Evolutionary conservation across 768 basidiomycete genomes (phyloP).

Genomic region (Termitomyces sp.): DNA sequence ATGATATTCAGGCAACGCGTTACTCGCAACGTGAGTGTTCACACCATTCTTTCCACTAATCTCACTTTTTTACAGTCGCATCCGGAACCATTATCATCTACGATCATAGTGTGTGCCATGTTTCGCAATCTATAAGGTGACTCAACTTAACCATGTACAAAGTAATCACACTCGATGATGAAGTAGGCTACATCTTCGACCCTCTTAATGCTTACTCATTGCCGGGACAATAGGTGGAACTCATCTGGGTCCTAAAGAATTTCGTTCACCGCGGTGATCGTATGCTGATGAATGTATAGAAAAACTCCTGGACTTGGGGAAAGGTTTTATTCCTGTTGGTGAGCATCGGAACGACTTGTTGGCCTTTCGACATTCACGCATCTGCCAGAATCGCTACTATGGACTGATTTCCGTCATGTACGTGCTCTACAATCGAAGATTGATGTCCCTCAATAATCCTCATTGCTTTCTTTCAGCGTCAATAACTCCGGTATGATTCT

Average conservation of each 20-base stretch:
- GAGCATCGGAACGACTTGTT: slow-evolving; percentile 7
- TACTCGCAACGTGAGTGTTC: slow-evolving; percentile 36
- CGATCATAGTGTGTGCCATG: slow-evolving; percentile 42
- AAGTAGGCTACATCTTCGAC: slow-evolving; percentile 31
- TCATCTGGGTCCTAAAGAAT: slow-evolving; percentile 46
- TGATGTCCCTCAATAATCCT: not conserved
- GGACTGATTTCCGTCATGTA: slow-evolving; percentile 44
- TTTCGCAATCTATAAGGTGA: not conserved
- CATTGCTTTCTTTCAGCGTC: slow-evolving; percentile 26
- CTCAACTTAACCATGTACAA: not conserved
- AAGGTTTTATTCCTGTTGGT: slow-evolving; percentile 52
- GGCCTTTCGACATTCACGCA: not conserved
- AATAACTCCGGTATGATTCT: slow-evolving; percentile 43
- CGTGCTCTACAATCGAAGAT: slow-evolving; percentile 16
- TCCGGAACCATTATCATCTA: slow-evolving; percentile 46
- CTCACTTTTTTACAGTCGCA: slow-evolving; percentile 32
- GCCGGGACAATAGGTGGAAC: slow-evolving; percentile 30
- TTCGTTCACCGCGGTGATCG: not conserved
- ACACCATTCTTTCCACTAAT: not conserved
- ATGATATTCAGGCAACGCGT: slow-evolving; percentile 33
- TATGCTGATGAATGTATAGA: slow-evolving; percentile 22
- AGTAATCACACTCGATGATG: slow-evolving; percentile 49
- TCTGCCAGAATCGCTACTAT: slow-evolving; percentile 52
- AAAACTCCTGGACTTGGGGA: slow-evolving; percentile 48
- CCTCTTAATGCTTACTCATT: not conserved